A percentile compares a stretch with the other conserved stretches of the same genome.
Conservation (phyloP, 2,329 filamentous ascomycete species). For the Dactylellina cionopaga region DNA sequence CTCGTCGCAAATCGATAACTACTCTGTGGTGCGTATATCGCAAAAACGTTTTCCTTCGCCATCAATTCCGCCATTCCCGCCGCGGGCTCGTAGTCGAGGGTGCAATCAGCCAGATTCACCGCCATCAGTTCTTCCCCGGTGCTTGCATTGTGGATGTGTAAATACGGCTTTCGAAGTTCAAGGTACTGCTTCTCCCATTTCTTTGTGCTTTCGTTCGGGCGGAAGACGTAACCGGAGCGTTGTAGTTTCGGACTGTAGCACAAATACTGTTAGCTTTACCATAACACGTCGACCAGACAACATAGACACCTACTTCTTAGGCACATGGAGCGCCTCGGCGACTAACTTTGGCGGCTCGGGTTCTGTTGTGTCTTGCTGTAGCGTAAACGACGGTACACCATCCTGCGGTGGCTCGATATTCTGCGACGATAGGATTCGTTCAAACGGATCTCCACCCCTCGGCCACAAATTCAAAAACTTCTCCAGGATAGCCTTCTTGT, state of each 20-base stretch:
- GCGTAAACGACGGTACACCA: conserved; percentile 62
- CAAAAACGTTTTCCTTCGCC: conserved; percentile 78
- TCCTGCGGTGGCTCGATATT: conserved; percentile 75
- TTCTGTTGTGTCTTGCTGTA: conserved; percentile 35
- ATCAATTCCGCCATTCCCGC: conserved; percentile 80
- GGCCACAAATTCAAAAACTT: conserved; percentile 74
- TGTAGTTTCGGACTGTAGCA: conserved; percentile 66
- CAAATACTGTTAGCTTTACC: no score
- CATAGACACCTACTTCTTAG: conserved; percentile 58
- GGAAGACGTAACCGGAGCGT: conserved; percentile 87
- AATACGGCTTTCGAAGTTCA: conserved; percentile 87
- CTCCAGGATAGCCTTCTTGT: conserved; percentile 65
- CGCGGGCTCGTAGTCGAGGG: conserved; percentile 85
- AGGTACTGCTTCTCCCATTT: conserved; percentile 93
- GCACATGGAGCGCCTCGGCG: conserved; percentile 57
- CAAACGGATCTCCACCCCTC: conserved; percentile 56
- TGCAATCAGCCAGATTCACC: conserved; percentile 85
- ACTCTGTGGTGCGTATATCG: conserved; percentile 91
- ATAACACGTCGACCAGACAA: no score
- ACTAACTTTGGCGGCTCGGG: conserved; percentile 57
- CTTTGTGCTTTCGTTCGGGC: conserved; percentile 80
- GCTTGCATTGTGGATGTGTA: conserved; percentile 85
- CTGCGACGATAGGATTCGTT: conserved; percentile 61
- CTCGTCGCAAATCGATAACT: conserved; percentile 93
- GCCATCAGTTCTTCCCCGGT: conserved; percentile 91